Evolutionary conservation across 306 rosid genomes (phyloP).

Genomic region (Prunus campanulata): DNA sequence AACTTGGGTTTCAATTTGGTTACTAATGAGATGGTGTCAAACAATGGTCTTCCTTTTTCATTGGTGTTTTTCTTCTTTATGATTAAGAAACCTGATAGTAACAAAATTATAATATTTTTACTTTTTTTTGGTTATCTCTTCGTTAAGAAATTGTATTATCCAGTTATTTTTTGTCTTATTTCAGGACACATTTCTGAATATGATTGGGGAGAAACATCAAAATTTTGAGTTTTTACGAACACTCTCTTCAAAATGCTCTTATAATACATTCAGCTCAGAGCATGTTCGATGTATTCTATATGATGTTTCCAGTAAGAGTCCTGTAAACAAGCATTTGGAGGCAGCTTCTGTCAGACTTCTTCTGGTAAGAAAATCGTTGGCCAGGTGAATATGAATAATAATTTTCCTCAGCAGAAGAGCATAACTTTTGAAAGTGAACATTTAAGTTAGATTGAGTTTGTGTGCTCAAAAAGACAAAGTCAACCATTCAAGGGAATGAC

Average conservation of each 20-base stretch:
- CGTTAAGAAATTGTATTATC: not conserved
- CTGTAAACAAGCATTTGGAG: slow-evolving; percentile 44
- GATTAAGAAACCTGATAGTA: not conserved
- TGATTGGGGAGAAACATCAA: slow-evolving; percentile 55
- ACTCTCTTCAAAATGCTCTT: slow-evolving; percentile 77
- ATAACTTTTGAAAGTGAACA: not conserved
- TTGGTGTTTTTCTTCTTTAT: slow-evolving; percentile 2
- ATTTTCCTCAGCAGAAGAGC: not conserved
- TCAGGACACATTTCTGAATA: slow-evolving; percentile 65
- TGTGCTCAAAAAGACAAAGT: not conserved
- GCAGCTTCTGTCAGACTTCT: slow-evolving; percentile 68
- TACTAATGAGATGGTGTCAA: not conserved
- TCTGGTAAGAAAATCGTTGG: slow-evolving; percentile 50
- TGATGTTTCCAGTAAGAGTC: slow-evolving; percentile 38
- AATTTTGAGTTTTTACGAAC: slow-evolving; percentile 57
- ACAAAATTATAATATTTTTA: not conserved
- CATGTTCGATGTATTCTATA: slow-evolving; percentile 56
- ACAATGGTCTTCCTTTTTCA: not conserved
- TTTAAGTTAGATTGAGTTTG: slow-evolving; percentile 1
- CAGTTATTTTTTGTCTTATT: slow-evolving; percentile 12
- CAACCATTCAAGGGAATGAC: not conserved
- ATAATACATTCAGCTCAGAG: slow-evolving; percentile 71
- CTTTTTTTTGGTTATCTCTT: not conserved
- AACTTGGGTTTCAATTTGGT: slow-evolving; percentile 7
- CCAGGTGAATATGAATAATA: slow-evolving; percentile 17